Percentiles rank a stretch among this genome's conserved stretches.
Conservation (phyloP, 768 basidiomycete species). For the Panus rudis region DNA sequence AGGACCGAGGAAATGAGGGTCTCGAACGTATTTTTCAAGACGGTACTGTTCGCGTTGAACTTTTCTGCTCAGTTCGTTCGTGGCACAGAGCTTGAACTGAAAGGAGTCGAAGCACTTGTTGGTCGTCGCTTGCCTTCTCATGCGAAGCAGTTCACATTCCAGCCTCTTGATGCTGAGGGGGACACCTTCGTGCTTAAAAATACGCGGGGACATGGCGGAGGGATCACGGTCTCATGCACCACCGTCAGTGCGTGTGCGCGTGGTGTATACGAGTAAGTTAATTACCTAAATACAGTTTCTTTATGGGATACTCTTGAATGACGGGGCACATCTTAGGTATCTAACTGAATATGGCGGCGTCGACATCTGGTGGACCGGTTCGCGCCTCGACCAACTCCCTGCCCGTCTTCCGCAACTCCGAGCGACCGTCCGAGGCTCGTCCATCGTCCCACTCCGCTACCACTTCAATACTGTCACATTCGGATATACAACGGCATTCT, state of each 20-base stretch:
- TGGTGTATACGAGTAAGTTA: slow-evolving; percentile 30
- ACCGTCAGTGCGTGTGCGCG: slow-evolving; percentile 32
- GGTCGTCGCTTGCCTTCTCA: slow-evolving; percentile 30
- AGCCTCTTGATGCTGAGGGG: slow-evolving; percentile 15
- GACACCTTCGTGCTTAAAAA: slow-evolving; percentile 31
- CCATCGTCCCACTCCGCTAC: slow-evolving; percentile 34
- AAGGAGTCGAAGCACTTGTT: slow-evolving; percentile 29
- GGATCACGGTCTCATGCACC: slow-evolving; percentile 28
- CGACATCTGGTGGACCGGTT: slow-evolving; percentile 40
- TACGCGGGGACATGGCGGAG: slow-evolving; percentile 5
- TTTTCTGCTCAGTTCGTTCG: too few species aligned
- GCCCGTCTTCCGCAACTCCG: slow-evolving; percentile 24
- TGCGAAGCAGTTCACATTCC: slow-evolving; percentile 26
- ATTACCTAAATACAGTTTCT: not conserved
- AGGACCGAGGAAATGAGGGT: too few species aligned
- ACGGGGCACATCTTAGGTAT: slow-evolving; percentile 19
- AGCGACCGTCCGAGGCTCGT: slow-evolving; percentile 22
- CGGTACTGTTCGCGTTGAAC: too few species aligned
- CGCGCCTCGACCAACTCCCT: slow-evolving; percentile 28
- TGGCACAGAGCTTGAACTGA: too few species aligned
- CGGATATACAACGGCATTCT: slow-evolving; percentile 34
- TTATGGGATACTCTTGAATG: not conserved
- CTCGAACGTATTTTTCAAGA: too few species aligned
- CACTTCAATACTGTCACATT: slow-evolving; percentile 39
- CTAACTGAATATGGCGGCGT: slow-evolving; percentile 30